phyloP scores from a whole-genome alignment of 352 stramenopile species.

The Globisporangium canariense region DNA sequence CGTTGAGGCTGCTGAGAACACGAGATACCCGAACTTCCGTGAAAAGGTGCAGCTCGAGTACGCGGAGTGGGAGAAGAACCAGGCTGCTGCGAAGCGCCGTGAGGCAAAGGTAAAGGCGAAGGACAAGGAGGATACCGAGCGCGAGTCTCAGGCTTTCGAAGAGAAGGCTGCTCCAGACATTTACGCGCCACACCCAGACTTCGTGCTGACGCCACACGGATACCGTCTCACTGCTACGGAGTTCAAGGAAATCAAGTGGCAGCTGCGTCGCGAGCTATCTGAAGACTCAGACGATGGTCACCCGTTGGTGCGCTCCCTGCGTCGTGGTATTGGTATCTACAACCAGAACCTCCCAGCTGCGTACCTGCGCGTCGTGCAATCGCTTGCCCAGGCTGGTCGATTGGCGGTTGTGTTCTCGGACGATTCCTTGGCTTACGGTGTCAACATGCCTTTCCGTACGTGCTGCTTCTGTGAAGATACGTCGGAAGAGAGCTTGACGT shows the following conservation, averaged over 20 bases:
- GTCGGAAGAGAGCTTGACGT: slow-evolving; percentile 89
- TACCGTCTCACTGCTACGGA: slow-evolving; percentile 93
- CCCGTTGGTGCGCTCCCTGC: slow-evolving; percentile 83
- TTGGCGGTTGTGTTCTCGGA: slow-evolving; percentile 98
- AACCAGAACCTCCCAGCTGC: slow-evolving; percentile 96
- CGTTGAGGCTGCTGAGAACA: slow-evolving; percentile 69
- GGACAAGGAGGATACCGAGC: slow-evolving; percentile 85
- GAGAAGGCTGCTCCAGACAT: slow-evolving; percentile 89
- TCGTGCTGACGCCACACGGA: slow-evolving; percentile 93
- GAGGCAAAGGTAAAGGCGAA: slow-evolving; percentile 93
- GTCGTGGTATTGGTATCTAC: slow-evolving; percentile 98
- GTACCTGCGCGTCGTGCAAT: slow-evolving; percentile 96
- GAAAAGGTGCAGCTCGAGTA: slow-evolving; percentile 94
- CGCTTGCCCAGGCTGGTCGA: slow-evolving; percentile 95
- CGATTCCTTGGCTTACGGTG: slow-evolving; percentile 97
- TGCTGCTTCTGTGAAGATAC: slow-evolving; percentile 98
- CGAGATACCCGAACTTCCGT: slow-evolving; percentile 84
- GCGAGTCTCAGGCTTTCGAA: slow-evolving; percentile 79
- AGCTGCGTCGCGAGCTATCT: slow-evolving; percentile 77
- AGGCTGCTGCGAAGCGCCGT: slow-evolving; percentile 91
- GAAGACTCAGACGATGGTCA: slow-evolving; percentile 82
- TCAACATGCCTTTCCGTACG: slow-evolving; percentile 99
- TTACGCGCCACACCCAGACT: slow-evolving; percentile 97
- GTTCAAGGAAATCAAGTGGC: slow-evolving; percentile 88
- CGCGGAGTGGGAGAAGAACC: slow-evolving; percentile 76